A percentile compares a stretch with the other conserved stretches of the same genome.
Evolutionary conservation across 345 rosid genomes (phyloP).

Genomic region (Raphanus raphanistrum): DNA sequence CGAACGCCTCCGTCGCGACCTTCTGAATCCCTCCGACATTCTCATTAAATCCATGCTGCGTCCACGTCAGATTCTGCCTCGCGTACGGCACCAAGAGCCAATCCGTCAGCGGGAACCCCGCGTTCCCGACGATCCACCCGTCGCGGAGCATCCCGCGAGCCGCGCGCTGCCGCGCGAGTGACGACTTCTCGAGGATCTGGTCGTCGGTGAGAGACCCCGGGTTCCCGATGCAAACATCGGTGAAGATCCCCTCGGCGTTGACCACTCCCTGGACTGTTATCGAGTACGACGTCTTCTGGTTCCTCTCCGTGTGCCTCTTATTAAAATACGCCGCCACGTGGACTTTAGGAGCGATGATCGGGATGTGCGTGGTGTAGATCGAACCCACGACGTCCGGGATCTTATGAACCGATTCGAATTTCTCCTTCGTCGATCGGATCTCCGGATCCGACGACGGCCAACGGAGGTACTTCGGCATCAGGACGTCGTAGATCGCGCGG

Average conservation of each 20-base stretch:
- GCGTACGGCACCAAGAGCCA: slow-evolving; percentile 80
- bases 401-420: slow-evolving; percentile 51
- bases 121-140: slow-evolving; percentile 64
- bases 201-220: slow-evolving; percentile 83
- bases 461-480: slow-evolving; percentile 67
- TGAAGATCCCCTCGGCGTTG: slow-evolving; percentile 64
- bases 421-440: slow-evolving; percentile 42
- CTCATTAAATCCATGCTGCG: slow-evolving; percentile 75
- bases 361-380: slow-evolving; percentile 82
- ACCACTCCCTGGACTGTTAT: slow-evolving; percentile 84
- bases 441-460: slow-evolving; percentile 66
- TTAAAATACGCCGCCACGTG: slow-evolving; percentile 73
- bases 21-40: slow-evolving; percentile 47
- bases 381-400: slow-evolving; percentile 79
- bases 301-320: slow-evolving; percentile 78
- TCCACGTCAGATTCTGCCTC: slow-evolving; percentile 71
- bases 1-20: slow-evolving; percentile 54
- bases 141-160: slow-evolving; percentile 54
- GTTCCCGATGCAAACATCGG: slow-evolving; percentile 79
- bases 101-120: slow-evolving; percentile 65
- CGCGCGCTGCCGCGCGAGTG: slow-evolving; percentile 60
- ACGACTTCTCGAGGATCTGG: slow-evolving; percentile 68
- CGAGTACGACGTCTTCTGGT: slow-evolving; percentile 82
- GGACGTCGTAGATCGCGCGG: slow-evolving; percentile 62
- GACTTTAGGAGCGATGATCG: slow-evolving; percentile 76